Base-by-base conservation (phyloP, 2,329 filamentous ascomycete species). In the Didymella sp. region DNA sequence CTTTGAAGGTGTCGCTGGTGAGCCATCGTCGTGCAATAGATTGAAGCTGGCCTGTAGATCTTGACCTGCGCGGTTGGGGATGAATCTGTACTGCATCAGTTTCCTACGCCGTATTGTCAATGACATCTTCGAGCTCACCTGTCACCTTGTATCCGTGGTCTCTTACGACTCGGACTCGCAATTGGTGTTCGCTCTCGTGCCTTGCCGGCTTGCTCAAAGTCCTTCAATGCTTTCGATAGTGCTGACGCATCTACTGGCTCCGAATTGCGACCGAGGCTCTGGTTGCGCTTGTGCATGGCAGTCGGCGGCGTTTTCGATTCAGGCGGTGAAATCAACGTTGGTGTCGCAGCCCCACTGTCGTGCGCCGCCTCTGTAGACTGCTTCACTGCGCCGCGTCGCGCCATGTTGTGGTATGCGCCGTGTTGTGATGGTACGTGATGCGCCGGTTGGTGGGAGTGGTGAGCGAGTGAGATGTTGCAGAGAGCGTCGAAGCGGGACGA, bases 11-110 rank as follows among this genome's bases (percentile, higher is more conserved):
- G 93, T 96, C 12, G 94, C 90, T 19, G 95, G 95, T 19, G 94
- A 97, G 35, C 90, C 92, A 74, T 96, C 92, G 61, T 97, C 94
- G 71, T 96, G 91, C 25, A 98, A 82, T 52, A 98, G 81, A 73
- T 88, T 96, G 78, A 95, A 98, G 76, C 92, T 96, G 50, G 94
- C 92, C 74, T 94, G 90, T 22, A 98, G 81, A 76, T 99, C 95
- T 76, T 96, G 92, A 6, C 94, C 95, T 63, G 93, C 89, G 38
- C 95, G 87, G 68, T 95, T 96, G 25, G 95, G 95, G 66, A 99
- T 98, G 74, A 99, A 99, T 69, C 95, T 96, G 73, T 9, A 45
- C 54, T 28, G 50, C 48, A 30, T 54, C 48, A 55, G 44, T 37
- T 35, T 25, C 40, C 40, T 31, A 17, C 30, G 19, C 9, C 30